Conservation (phyloP, 2,329 filamentous ascomycete species). For the Niveomyces coronatus region DNA sequence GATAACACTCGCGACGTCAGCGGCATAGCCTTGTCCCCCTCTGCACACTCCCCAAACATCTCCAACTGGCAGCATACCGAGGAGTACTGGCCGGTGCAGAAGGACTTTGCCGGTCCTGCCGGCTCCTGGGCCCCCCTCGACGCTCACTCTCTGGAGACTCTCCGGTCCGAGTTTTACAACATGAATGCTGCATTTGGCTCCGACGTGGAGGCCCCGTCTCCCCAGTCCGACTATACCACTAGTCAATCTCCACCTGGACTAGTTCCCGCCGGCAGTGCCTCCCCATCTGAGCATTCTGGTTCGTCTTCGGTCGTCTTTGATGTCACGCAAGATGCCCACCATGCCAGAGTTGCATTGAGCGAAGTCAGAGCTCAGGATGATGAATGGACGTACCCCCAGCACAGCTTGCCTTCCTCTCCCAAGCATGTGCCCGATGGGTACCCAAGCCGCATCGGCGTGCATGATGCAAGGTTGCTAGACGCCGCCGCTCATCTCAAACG, state of each 20-base stretch:
- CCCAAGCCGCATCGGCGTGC: conserved; percentile 22
- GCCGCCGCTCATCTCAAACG: conserved; percentile 24
- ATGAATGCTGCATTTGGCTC: conserved; percentile 25
- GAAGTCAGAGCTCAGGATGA: conserved; percentile 28
- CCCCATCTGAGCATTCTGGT: conserved; percentile 30
- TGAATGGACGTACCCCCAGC: conserved; percentile 31
- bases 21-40: not conserved
- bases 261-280: conserved; percentile 27
- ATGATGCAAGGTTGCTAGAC: conserved; percentile 16
- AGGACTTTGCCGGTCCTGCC: conserved; percentile 27
- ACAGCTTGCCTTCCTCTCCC: conserved; percentile 16
- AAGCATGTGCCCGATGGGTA: conserved; percentile 22
- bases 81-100: conserved; percentile 16
- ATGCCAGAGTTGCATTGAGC: conserved; percentile 21
- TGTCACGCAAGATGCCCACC: conserved; percentile 20
- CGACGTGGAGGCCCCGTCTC: conserved; percentile 19
- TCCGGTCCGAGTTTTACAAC: conserved; percentile 21
- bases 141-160: conserved; percentile 22
- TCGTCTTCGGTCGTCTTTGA: conserved; percentile 21
- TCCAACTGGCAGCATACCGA: conserved; percentile 19
- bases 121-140: conserved; percentile 25
- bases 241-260: conserved; percentile 27
- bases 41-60: conserved; percentile 11
- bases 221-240: conserved; percentile 26
- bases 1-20: conserved; percentile 3